phyloP scores from a whole-genome alignment of 768 basidiomycete genomes.

The Crepidotus variabilis region DNA sequence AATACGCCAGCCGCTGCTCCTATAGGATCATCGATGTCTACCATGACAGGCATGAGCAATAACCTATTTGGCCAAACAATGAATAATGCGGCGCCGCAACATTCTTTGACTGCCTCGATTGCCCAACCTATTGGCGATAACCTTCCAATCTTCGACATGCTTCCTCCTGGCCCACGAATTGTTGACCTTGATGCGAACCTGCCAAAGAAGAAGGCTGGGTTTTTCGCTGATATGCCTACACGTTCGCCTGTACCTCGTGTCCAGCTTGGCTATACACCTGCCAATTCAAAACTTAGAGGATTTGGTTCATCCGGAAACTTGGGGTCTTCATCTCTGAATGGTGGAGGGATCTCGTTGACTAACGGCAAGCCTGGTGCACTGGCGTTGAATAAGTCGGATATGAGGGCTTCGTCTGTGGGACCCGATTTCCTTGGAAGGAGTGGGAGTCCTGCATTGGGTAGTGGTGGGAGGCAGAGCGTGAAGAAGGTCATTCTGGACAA shows the following conservation, averaged over 20 bases:
- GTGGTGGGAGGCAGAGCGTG: slow-evolving; percentile 72
- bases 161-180: slow-evolving; percentile 67
- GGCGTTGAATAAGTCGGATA: slow-evolving; percentile 46
- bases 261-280: slow-evolving; percentile 61
- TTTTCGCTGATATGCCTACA: slow-evolving; percentile 74
- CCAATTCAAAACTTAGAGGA: slow-evolving; percentile 68
- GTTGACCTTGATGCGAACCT: slow-evolving; percentile 53
- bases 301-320: slow-evolving; percentile 51
- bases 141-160: slow-evolving; percentile 70
- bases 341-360: slow-evolving; percentile 41
- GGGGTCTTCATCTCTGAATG: slow-evolving; percentile 29
- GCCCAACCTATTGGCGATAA: slow-evolving; percentile 78
- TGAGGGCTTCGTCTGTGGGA: slow-evolving; percentile 34
- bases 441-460: slow-evolving; percentile 63
- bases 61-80: slow-evolving; percentile 29
- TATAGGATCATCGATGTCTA: slow-evolving; percentile 27
- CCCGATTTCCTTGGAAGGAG: slow-evolving; percentile 65
- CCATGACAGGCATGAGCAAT: slow-evolving; percentile 10
- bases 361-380: slow-evolving; percentile 55
- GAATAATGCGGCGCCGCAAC: slow-evolving; percentile 45
- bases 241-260: slow-evolving; percentile 68
- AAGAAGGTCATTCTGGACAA: slow-evolving; percentile 92
- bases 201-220: slow-evolving; percentile 72
- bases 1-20: slow-evolving; percentile 48
- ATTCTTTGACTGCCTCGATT: slow-evolving; percentile 78